Percentiles rank a stretch among this genome's conserved stretches.
These are phyloP conservation scores for Trichoderma guizhouense DNA, from an alignment of 2,329 filamentous ascomycete genomes.

Conservation along the genomic window DNA sequence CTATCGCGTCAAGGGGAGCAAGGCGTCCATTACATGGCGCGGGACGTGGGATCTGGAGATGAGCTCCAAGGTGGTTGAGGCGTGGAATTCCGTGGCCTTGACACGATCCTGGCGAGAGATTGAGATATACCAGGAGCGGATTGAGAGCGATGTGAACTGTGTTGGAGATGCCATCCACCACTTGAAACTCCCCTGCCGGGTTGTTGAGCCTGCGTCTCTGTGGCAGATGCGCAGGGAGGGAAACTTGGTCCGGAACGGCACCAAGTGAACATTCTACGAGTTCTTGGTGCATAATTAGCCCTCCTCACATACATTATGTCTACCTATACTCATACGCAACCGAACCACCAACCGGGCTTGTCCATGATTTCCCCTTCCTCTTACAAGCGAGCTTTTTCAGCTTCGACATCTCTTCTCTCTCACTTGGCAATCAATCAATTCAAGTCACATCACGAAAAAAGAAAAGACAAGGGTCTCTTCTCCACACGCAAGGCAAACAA, in stretches of 20 bases:
- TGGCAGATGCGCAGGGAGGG: constrained; percentile 34
- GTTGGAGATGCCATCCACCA: constrained; percentile 33
- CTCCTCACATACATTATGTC: neutral
- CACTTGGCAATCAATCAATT: neutral
- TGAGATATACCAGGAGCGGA: constrained; percentile 3
- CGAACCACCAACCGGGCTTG: neutral
- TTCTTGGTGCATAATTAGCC: neutral
- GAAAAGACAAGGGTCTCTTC: neutral
- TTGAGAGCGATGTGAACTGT: constrained; percentile 21
- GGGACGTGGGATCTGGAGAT: constrained; percentile 33
- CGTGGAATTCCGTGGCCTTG: constrained; percentile 17
- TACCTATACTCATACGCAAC: neutral
- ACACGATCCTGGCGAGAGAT: constrained; percentile 21
- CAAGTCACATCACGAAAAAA: neutral
- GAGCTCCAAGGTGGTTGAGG: constrained; percentile 26
- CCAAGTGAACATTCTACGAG: neutral
- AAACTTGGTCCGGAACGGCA: neutral
- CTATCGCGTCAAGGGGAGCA: constrained; percentile 24
- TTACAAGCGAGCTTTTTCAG: neutral
- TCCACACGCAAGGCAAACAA: neutral
- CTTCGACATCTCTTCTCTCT: neutral
- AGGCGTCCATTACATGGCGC: constrained; percentile 30
- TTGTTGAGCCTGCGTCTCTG: constrained; percentile 32
- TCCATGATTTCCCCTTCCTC: neutral
- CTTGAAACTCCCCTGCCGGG: constrained; percentile 30